phyloP scores from a whole-genome alignment of 1,139 yeast genomes.

The Casaregolazyma suthepensis region DNA sequence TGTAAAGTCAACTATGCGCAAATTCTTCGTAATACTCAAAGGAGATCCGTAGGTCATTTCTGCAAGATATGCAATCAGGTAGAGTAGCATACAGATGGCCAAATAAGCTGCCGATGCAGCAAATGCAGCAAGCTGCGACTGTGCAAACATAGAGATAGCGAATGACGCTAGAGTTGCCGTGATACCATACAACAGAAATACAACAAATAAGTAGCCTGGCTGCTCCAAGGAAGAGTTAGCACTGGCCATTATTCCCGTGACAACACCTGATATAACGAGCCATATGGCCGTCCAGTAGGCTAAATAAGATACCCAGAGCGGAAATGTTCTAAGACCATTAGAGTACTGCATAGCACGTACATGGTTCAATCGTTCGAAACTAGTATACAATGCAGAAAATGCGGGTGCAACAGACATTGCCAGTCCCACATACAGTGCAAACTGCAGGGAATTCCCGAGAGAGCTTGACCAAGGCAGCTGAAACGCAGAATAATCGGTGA shows the following conservation, averaged over 20 bases:
- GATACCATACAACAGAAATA: conserved; percentile 29
- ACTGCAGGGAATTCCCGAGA: conserved; percentile 33
- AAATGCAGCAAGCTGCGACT: conserved; percentile 35
- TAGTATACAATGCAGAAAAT: conserved; percentile 33
- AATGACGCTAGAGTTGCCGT: conserved; percentile 30
- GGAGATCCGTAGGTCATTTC: conserved; percentile 31
- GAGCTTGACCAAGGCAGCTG: conserved; percentile 29
- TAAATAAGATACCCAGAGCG: conserved; percentile 33
- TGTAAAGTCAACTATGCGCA: conserved; percentile 26
- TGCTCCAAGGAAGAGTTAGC: conserved; percentile 23
- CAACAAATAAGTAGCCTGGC: conserved; percentile 31
- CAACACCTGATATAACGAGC: conserved; percentile 24
- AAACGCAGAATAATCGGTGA: conserved; percentile 31
- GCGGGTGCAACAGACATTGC: conserved; percentile 35
- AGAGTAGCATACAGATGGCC: conserved; percentile 29
- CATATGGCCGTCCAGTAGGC: conserved; percentile 26
- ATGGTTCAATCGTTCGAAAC: conserved; percentile 31
- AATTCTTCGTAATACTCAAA: conserved; percentile 19
- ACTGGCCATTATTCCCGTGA: conserved; percentile 27
- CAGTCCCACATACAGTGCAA: conserved; percentile 31
- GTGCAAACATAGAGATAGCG: conserved; percentile 30
- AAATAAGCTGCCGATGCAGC: conserved; percentile 33
- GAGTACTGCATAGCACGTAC: conserved; percentile 37
- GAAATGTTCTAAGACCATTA: conserved; percentile 33
- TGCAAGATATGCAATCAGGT: conserved; percentile 31